These are phyloP conservation scores for Prunus campanulata DNA, from an alignment of 306 rosid genomes.

Conservation along the genomic window DNA sequence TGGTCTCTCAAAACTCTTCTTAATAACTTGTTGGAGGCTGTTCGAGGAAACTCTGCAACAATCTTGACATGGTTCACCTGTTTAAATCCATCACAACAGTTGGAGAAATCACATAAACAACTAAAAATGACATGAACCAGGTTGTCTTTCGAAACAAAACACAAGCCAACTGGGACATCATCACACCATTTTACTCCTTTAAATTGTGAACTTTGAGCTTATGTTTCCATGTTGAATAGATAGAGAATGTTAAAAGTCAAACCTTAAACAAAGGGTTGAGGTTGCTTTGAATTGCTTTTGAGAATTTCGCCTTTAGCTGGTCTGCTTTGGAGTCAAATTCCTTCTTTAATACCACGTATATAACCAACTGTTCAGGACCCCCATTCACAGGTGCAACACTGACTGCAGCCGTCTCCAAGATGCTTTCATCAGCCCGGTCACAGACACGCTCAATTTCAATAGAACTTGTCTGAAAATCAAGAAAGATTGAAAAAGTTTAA, in stretches of 20 bases:
- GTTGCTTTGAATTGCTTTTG: slow-evolving; percentile 68
- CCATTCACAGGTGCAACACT: slow-evolving; percentile 52
- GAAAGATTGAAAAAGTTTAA: background rate
- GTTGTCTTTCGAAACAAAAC: background rate
- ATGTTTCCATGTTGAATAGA: background rate
- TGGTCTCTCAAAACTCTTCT: slow-evolving; percentile 84
- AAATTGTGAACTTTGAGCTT: background rate
- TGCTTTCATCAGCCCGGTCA: slow-evolving; percentile 59
- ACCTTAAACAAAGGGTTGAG: slow-evolving; percentile 89
- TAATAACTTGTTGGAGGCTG: slow-evolving; percentile 72
- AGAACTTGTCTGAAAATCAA: slow-evolving; percentile 52
- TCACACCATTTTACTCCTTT: background rate
- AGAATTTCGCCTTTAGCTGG: slow-evolving; percentile 45
- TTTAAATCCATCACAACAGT: slow-evolving; percentile 6
- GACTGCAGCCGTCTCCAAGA: slow-evolving; percentile 72
- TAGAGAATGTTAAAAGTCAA: background rate
- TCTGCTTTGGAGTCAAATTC: slow-evolving; percentile 48
- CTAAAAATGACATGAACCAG: background rate
- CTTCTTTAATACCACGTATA: slow-evolving; percentile 58
- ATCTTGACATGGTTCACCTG: slow-evolving; percentile 64
- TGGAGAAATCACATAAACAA: background rate
- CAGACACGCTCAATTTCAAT: slow-evolving; percentile 75
- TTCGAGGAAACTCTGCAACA: slow-evolving; percentile 69
- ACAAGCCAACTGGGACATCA: background rate
- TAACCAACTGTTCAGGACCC: slow-evolving; percentile 71